phyloP scores from a whole-genome alignment of 805 yeast genomes.

The Wickerhamiella spandovensis region DNA sequence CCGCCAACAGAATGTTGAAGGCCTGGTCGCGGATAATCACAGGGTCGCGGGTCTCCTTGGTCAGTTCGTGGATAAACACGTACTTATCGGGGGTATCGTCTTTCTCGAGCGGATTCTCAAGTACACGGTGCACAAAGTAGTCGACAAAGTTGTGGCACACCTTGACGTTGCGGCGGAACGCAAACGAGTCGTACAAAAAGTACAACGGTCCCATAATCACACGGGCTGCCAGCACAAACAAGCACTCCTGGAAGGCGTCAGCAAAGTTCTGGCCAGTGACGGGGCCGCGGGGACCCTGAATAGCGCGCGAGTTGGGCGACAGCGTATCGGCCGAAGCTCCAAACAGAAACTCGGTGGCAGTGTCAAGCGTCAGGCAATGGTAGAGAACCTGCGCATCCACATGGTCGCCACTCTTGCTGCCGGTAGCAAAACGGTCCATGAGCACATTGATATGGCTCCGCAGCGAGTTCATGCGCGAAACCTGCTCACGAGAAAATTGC shows the following conservation, averaged over 20 bases:
- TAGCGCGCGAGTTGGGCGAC: conserved; percentile 5
- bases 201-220: conserved; percentile 15
- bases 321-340: conserved; percentile 20
- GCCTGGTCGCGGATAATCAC: conserved; percentile 36
- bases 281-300: conserved; percentile 14
- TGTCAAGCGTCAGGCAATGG: conserved; percentile 18
- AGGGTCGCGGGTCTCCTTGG: conserved; percentile 36
- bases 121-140: conserved; percentile 29
- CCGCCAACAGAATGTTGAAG: conserved; percentile 39
- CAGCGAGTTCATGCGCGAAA: conserved; percentile 8
- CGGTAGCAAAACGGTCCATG: conserved; percentile 8
- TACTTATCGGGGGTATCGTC: conserved; percentile 26
- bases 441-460: conserved; percentile 17
- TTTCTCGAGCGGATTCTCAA: conserved; percentile 22
- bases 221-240: conserved; percentile 15
- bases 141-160: conserved; percentile 29
- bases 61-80: conserved; percentile 36
- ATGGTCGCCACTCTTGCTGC: conserved; percentile 7
- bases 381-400: conserved; percentile 17
- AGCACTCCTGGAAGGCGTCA: conserved; percentile 16
- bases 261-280: conserved; percentile 18
- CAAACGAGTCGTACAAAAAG: conserved; percentile 15
- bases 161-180: conserved; percentile 26
- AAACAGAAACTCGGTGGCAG: conserved; percentile 21
- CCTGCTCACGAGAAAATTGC: conserved; percentile 17